phyloP scores from a whole-genome alignment of 2,329 filamentous ascomycete species.

The Diaporthe sp. region DNA sequence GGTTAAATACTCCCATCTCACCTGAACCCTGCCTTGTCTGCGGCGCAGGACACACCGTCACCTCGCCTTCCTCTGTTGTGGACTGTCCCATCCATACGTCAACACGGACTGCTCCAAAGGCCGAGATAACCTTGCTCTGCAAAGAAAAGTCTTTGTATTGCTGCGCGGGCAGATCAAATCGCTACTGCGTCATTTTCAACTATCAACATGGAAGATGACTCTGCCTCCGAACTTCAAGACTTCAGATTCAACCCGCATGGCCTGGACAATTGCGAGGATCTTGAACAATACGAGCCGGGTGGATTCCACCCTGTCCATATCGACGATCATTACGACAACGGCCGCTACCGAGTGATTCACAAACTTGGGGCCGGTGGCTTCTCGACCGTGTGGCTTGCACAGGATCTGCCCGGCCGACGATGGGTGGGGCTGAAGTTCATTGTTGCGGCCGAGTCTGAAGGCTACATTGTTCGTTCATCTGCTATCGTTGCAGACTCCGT shows the following conservation, averaged over 20 bases:
- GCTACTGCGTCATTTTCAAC: neutral
- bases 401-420: neutral
- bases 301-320: conserved; percentile 19
- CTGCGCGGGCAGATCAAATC: neutral
- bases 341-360: conserved; percentile 18
- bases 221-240: neutral
- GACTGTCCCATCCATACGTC: neutral
- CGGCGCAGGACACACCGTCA: neutral
- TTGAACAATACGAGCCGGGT: neutral
- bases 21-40: neutral
- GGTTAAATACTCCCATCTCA: too few species aligned
- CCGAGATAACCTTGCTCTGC: neutral
- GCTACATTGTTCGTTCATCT: conserved; percentile 4
- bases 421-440: conserved; percentile 13
- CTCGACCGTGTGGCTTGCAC: conserved; percentile 5
- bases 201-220: neutral
- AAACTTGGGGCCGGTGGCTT: conserved; percentile 17
- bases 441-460: neutral
- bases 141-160: neutral
- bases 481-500: neutral
- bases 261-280: neutral
- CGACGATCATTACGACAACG: neutral
- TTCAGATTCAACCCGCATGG: neutral
- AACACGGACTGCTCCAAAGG: neutral
- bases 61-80: neutral